Base-by-base conservation (phyloP, 805 yeast genomes). In the Danielozyma ontarioensis region DNA sequence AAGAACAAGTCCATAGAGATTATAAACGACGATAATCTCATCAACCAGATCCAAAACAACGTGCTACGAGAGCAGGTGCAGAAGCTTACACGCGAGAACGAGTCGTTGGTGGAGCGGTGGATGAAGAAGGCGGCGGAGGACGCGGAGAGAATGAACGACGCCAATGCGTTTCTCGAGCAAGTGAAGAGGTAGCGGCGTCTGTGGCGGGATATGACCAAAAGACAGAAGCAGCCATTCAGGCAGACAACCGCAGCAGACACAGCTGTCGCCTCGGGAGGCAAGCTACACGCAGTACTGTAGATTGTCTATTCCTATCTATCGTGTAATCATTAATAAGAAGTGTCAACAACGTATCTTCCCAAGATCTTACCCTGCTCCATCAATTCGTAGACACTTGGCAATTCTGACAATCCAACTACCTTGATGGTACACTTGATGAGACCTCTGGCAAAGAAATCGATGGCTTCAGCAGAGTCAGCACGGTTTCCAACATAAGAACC, bases 1-100 rank as follows among this genome's bases (percentile, higher is more conserved):
- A 79, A 78, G 53, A 70, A 77, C 33, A 70, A 70, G 42, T 69
- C 79, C 4, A 68, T 78, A 13, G 83, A 76, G 39, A 59, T 70
- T 21, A 53, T 80, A 27, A 80, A 80, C 38, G 89, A 85, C 48
- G 93, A 84, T 46, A 61, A 80, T 18, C 62, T 84, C 39, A 73
- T 76, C 33, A 46, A 61, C 22, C 74, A 72, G 45, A 77, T 85
- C 26, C 88, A 81, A 48, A 61, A 64, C 23, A 74, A 72, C 37
- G 65, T 76, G 17, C 45, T 73, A 33, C 55, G 45, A 13, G 57
- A 54, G 2, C 48, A 62, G 57, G 54, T 70, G 5, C 47, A 45
- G 2, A 50, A 55, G 60, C 46, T 79, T 17, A 62, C 57, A 33
- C 42, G 39, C 12, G 27, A 25, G 17, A 76, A 78, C 44, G 61